phyloP scores from a whole-genome alignment of 352 stramenopile species.

The Pythium dissimile region DNA sequence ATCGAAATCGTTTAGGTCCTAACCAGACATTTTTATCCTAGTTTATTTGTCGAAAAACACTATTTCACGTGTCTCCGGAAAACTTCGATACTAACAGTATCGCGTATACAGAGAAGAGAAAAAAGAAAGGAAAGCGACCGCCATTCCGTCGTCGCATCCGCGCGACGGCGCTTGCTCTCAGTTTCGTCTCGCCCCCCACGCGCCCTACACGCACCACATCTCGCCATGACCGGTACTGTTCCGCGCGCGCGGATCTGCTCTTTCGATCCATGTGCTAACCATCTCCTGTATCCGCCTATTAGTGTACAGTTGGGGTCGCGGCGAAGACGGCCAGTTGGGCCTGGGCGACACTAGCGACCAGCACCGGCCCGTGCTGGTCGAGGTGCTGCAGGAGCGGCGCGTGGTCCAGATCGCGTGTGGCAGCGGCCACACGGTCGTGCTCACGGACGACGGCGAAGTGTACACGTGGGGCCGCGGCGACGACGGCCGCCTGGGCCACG shows the following conservation, averaged over 20 bases:
- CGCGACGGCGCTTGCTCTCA: too few relatives aligned
- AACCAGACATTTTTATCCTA: too few relatives aligned
- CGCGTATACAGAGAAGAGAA: too few relatives aligned
- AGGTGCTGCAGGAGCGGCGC: constrained; percentile 76
- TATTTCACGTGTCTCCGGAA: too few relatives aligned
- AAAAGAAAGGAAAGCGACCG: too few relatives aligned
- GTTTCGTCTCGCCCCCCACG: too few relatives aligned
- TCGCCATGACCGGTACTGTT: constrained; percentile 18
- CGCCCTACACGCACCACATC: too few relatives aligned
- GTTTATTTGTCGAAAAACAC: too few relatives aligned
- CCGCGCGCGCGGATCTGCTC: constrained; percentile 14
- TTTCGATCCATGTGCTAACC: not conserved
- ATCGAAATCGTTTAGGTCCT: too few relatives aligned
- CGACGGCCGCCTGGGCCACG: constrained; percentile 88
- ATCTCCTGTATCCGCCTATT: not conserved
- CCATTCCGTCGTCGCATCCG: too few relatives aligned
- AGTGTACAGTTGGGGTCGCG: constrained; percentile 88
- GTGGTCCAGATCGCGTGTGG: constrained; percentile 88
- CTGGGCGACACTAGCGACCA: constrained; percentile 87
- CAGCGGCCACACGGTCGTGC: constrained; percentile 86
- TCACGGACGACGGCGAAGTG: constrained; percentile 86
- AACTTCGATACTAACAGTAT: too few relatives aligned
- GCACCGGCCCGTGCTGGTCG: constrained; percentile 74
- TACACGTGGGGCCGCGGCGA: constrained; percentile 89
- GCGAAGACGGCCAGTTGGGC: constrained; percentile 84